Percentiles rank a stretch among this genome's conserved stretches.
Conservation (phyloP, 805 yeast genomes). For the Hanseniaspora thailandica region DNA sequence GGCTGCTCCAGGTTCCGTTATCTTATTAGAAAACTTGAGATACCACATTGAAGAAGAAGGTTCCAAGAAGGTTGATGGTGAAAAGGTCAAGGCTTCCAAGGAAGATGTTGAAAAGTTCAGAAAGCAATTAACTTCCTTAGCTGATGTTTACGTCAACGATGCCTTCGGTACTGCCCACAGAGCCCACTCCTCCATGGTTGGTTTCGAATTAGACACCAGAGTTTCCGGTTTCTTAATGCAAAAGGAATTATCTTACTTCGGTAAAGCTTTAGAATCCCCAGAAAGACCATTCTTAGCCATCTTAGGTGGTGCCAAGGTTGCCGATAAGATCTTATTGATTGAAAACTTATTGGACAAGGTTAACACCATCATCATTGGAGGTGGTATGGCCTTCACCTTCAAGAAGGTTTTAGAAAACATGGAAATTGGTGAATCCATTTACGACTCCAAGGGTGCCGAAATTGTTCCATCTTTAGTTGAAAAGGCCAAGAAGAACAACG, state of each 20-base stretch:
- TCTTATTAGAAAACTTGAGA: constrained; percentile 92
- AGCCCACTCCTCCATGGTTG: constrained; percentile 99
- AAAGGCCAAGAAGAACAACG: constrained; percentile 93
- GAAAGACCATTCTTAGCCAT: constrained; percentile 96
- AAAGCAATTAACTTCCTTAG: constrained; percentile 75
- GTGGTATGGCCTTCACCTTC: constrained; percentile 99
- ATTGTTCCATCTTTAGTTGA: constrained; percentile 82
- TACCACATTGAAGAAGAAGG: constrained; percentile 98
- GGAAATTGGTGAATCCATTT: constrained; percentile 84
- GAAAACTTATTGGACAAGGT: constrained; percentile 96
- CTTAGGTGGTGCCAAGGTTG: constrained; percentile 98
- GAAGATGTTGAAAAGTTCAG: constrained; percentile 82
- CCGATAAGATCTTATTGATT: constrained; percentile 96
- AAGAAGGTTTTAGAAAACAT: constrained; percentile 80
- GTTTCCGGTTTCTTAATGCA: constrained; percentile 98
- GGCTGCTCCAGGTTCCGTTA: constrained; percentile 68
- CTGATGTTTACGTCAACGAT: constrained; percentile 95
- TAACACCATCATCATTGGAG: constrained; percentile 87
- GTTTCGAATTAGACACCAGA: constrained; percentile 86
- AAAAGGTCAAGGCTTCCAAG: constrained; percentile 83
- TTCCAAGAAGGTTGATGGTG: constrained; percentile 79
- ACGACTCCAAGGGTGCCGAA: constrained; percentile 89
- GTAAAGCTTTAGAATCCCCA: constrained; percentile 97
- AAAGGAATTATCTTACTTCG: constrained; percentile 93
- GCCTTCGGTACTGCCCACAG: constrained; percentile 99